Percentiles rank a stretch among this genome's conserved stretches.
Evolutionary conservation across 176 grass and related monocot species (phyloP).

Genomic region (Avena atlantica): DNA sequence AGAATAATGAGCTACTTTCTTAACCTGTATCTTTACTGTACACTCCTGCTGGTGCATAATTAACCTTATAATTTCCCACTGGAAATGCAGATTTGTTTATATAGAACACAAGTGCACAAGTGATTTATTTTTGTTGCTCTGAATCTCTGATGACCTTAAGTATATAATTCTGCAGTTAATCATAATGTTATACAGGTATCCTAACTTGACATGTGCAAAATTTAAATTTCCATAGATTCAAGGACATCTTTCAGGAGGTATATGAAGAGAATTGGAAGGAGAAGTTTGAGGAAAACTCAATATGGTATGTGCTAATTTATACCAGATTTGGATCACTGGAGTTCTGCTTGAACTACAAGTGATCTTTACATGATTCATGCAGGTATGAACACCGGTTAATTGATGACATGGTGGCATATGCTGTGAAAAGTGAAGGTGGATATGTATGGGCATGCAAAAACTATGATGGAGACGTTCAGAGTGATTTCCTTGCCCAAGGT

Average conservation of each 20-base stretch:
- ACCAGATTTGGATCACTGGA: conserved; percentile 28
- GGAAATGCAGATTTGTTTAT: background rate
- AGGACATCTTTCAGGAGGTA: conserved; percentile 96
- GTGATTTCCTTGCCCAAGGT: conserved; percentile 98
- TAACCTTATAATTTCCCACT: background rate
- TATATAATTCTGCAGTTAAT: conserved; percentile 33
- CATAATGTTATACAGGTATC: background rate
- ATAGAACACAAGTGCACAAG: background rate
- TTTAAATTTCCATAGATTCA: conserved; percentile 68
- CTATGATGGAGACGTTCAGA: conserved; percentile 98
- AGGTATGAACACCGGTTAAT: conserved; percentile 99
- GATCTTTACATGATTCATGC: conserved; percentile 35
- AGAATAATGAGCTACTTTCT: background rate
- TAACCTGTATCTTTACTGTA: background rate
- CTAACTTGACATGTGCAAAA: conserved; percentile 42
- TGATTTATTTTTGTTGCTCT: conserved; percentile 5
- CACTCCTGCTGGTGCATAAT: background rate
- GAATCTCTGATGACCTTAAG: background rate
- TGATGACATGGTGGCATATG: conserved; percentile 99
- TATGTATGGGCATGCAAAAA: conserved; percentile 99
- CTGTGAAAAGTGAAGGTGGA: conserved; percentile 93
- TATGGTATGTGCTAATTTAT: conserved; percentile 68
- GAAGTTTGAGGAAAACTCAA: conserved; percentile 79
- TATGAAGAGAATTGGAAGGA: conserved; percentile 89
- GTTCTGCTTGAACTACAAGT: background rate